Evolutionary conservation across 2,329 filamentous ascomycete species (phyloP).

Genomic region (Xylaria sp.): DNA sequence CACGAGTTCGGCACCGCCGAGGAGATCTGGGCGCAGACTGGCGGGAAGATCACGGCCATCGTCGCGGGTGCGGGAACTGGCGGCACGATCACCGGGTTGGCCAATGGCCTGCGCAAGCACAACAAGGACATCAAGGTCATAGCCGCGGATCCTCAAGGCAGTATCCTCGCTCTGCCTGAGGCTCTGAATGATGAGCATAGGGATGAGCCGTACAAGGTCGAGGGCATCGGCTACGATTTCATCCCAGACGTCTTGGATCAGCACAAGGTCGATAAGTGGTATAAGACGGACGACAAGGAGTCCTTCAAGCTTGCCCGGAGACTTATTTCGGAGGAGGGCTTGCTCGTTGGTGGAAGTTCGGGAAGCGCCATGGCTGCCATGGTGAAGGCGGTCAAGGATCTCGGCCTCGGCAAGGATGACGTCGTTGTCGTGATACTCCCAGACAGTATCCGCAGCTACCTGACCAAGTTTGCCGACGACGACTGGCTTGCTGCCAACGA

Average conservation of each 20-base stretch:
- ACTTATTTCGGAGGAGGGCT: conserved; percentile 91
- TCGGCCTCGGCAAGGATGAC: conserved; percentile 82
- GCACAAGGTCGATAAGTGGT: conserved; percentile 88
- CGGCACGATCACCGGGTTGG: conserved; percentile 92
- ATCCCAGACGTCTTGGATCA: conserved; percentile 93
- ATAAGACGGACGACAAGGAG: conserved; percentile 95
- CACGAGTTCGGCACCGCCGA: conserved; percentile 95
- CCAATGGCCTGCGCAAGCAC: conserved; percentile 87
- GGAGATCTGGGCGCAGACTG: conserved; percentile 94
- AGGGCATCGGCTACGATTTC: conserved; percentile 99
- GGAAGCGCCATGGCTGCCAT: conserved; percentile 90
- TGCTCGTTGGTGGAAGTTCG: conserved; percentile 92
- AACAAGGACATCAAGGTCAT: conserved; percentile 87
- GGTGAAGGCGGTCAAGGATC: conserved; percentile 79
- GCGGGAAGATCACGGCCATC: conserved; percentile 82
- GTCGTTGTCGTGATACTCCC: conserved; percentile 91
- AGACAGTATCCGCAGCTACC: conserved; percentile 96
- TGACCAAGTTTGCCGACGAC: conserved; percentile 98
- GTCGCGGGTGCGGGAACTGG: conserved; percentile 95
- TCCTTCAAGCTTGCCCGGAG: conserved; percentile 91
- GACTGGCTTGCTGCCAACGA: conserved; percentile 99
- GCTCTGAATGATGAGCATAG: conserved; percentile 80
- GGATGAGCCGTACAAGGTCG: conserved; percentile 94
- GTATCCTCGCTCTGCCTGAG: conserved; percentile 86
- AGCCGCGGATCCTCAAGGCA: conserved; percentile 91